Conservation (phyloP, 192 early-diverging fungal species). For the Entomortierella lignicola region DNA sequence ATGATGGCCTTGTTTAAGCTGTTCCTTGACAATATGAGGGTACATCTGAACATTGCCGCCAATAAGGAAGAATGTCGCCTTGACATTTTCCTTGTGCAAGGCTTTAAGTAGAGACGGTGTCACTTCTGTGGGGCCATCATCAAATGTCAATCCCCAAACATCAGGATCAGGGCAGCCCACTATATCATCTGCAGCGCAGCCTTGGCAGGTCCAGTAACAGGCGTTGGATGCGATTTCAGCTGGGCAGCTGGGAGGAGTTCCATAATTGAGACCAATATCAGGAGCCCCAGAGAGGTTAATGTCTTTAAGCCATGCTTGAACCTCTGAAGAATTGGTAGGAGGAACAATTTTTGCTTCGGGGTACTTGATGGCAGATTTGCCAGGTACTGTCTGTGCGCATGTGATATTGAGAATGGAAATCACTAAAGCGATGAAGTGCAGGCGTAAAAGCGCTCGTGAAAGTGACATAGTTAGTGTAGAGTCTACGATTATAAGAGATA, state of each 20-base stretch:
- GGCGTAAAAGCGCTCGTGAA: not conserved
- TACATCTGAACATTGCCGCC: constrained; percentile 66
- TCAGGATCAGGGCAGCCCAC: constrained; percentile 52
- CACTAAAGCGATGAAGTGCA: not conserved
- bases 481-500: not conserved
- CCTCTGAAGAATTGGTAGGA: constrained; percentile 3
- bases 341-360: not conserved
- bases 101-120: constrained; percentile 59
- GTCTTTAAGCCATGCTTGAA: constrained; percentile 33
- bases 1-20: constrained; percentile 23
- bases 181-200: constrained; percentile 56
- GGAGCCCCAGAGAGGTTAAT: constrained; percentile 34
- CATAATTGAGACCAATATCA: constrained; percentile 2
- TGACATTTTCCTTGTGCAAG: constrained; percentile 58
- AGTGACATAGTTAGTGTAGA: not conserved
- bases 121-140: constrained; percentile 71
- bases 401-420: not conserved
- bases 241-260: constrained; percentile 21
- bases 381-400: not conserved
- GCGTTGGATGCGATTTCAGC: not conserved
- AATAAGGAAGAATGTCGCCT: constrained; percentile 74
- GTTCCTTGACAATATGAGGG: constrained; percentile 28
- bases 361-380: not conserved
- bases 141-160: constrained; percentile 70
- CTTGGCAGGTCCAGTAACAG: constrained; percentile 63